phyloP scores from a whole-genome alignment of 2,329 filamentous ascomycete genomes.

The Paecilomyces sp. region DNA sequence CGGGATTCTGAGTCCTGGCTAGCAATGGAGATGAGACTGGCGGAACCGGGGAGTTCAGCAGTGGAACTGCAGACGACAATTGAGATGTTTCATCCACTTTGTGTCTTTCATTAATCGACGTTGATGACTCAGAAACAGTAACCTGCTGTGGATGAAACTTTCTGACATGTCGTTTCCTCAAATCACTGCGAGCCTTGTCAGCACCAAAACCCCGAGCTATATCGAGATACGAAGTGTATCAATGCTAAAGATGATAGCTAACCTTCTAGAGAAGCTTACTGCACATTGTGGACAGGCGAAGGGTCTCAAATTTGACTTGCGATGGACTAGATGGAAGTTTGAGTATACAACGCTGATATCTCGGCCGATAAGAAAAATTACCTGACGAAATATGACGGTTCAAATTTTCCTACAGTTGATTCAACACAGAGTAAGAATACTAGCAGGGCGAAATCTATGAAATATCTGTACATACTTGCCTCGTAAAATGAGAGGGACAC shows the following conservation, averaged over 20 bases:
- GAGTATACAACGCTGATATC: not conserved
- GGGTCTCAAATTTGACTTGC: not conserved
- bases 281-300: constrained; percentile 1
- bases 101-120: not conserved
- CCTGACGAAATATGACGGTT: constrained; percentile 1
- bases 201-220: no score
- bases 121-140: not conserved
- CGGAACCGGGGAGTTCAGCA: no score
- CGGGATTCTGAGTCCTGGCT: no score
- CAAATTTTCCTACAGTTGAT: not conserved
- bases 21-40: no score
- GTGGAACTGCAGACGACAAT: no score
- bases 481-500: not conserved
- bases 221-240: not conserved
- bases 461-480: not conserved
- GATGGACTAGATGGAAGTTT: not conserved
- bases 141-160: not conserved
- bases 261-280: constrained; percentile 1
- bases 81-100: not conserved
- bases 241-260: not conserved
- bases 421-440: not conserved
- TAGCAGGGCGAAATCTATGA: not conserved
- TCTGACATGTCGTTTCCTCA: constrained; percentile 1
- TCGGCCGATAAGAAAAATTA: not conserved
- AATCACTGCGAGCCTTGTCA: not conserved